Percentiles rank a stretch among this genome's conserved stretches.
phyloP scores from a whole-genome alignment of 495 filamentous ascomycete genomes.

The Annulohypoxylon maeteangense region DNA sequence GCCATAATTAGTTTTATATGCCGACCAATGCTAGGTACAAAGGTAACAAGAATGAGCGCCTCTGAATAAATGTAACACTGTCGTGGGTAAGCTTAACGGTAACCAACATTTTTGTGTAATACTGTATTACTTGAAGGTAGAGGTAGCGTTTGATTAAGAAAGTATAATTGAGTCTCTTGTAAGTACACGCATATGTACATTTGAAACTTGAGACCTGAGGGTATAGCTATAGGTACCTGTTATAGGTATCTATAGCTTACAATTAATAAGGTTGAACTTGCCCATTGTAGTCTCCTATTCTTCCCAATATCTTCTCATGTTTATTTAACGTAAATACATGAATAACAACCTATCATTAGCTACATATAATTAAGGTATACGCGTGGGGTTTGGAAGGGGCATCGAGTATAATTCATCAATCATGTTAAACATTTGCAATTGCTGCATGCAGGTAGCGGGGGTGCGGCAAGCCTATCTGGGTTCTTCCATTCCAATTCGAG shows the following conservation, averaged over 20 bases:
- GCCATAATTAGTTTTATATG: constrained; percentile 12
- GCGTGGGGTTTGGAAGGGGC: not conserved
- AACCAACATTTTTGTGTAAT: constrained; percentile 36
- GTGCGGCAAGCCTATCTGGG: constrained; percentile 14
- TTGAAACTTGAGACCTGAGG: not conserved
- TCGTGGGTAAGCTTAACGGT: constrained; percentile 7
- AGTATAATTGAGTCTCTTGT: not conserved
- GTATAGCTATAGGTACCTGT: not conserved
- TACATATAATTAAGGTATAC: not conserved
- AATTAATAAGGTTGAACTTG: constrained; percentile 1
- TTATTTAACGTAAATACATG: not conserved
- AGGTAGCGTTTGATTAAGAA: not conserved
- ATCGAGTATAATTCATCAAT: not conserved
- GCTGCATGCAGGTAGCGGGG: constrained; percentile 24
- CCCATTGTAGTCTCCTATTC: not conserved
- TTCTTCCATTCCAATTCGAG: constrained; percentile 16
- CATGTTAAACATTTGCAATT: not conserved
- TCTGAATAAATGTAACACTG: constrained; percentile 22
- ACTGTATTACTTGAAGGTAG: not conserved
- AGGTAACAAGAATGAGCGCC: constrained; percentile 21
- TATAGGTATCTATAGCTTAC: not conserved
- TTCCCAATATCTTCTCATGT: too few relatives aligned
- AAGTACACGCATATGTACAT: not conserved
- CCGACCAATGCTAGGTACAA: constrained; percentile 9
- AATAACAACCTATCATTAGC: not conserved